Percentiles rank a stretch among this genome's conserved stretches.
These are phyloP conservation scores for Umbelopsis sp. DNA, from an alignment of 192 early-diverging fungal genomes.

Conservation along the genomic window DNA sequence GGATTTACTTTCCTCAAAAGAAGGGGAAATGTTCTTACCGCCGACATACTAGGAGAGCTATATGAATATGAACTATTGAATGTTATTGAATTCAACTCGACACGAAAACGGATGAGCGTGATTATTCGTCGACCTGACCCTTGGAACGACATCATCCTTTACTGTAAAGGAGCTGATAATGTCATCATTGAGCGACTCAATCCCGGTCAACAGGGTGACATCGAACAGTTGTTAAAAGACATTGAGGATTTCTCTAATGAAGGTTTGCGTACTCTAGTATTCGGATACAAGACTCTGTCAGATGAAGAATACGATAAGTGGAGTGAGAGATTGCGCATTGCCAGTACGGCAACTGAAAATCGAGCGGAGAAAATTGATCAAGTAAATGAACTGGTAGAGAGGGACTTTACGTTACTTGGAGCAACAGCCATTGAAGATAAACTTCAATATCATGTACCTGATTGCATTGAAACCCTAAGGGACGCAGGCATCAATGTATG, in stretches of 20 bases:
- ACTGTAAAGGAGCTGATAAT: conserved; percentile 96
- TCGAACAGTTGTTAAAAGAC: conserved; percentile 62
- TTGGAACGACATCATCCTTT: conserved; percentile 80
- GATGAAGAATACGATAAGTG: conserved; percentile 76
- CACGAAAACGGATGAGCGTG: conserved; percentile 93
- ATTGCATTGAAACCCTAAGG: conserved; percentile 80
- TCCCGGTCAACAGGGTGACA: conserved; percentile 46
- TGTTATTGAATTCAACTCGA: conserved; percentile 93
- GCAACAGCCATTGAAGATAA: conserved; percentile 98
- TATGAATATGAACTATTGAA: conserved; percentile 79
- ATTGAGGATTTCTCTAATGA: conserved; percentile 79
- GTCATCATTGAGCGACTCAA: conserved; percentile 87
- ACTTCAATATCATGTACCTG: conserved; percentile 94
- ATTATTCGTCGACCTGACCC: conserved; percentile 75
- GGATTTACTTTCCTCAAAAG: conserved; percentile 75
- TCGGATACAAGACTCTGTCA: conserved; percentile 76
- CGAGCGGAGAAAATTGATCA: conserved; percentile 73
- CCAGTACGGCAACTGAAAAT: conserved; percentile 67
- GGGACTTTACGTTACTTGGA: conserved; percentile 80
- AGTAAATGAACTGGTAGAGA: conserved; percentile 80
- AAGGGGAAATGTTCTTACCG: conserved; percentile 50
- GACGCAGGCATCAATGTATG: conserved; percentile 94
- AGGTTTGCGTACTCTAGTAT: conserved; percentile 89
- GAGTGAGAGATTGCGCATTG: conserved; percentile 73
- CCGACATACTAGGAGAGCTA: conserved; percentile 72